Evolutionary conservation across 371 early-diverging fungal species (phyloP).

Genomic region (Saksenaea oblongispora): DNA sequence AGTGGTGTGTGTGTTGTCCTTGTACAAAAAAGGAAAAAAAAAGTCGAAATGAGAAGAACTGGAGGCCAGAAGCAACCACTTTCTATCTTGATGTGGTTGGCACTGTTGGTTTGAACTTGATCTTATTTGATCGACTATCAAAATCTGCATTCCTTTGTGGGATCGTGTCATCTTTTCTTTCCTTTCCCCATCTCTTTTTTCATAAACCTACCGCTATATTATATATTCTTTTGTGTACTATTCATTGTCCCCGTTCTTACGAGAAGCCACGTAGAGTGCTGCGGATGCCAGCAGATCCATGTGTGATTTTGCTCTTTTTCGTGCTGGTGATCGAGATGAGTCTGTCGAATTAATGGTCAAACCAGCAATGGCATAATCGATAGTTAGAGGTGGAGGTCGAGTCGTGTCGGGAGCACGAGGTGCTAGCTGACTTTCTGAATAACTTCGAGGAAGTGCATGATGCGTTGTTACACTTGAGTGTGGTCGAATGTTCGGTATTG

Average conservation of each 20-base stretch:
- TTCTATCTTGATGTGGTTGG: neutral
- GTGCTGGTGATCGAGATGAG: slow-evolving; percentile 3
- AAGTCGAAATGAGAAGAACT: slow-evolving; percentile 4
- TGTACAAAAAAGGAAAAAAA: neutral
- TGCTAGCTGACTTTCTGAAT: neutral
- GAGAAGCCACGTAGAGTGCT: slow-evolving; percentile 7
- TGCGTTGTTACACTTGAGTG: neutral
- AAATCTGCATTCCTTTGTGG: neutral
- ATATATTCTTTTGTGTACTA: neutral
- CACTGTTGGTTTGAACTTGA: slow-evolving; percentile 6
- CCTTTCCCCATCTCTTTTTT: neutral
- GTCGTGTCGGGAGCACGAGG: neutral
- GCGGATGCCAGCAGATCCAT: slow-evolving; percentile 17
- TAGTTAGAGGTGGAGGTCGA: neutral
- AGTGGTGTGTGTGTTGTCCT: neutral
- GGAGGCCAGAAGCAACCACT: slow-evolving; percentile 4
- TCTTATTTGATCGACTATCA: slow-evolving; percentile 3
- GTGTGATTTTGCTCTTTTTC: slow-evolving; percentile 13
- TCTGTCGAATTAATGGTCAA: neutral
- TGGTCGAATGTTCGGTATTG: neutral
- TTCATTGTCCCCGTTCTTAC: neutral
- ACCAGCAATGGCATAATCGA: slow-evolving; percentile 9
- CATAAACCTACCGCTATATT: neutral
- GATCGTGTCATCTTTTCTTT: neutral
- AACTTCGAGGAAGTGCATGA: neutral